Base-by-base conservation (phyloP, 139 green algal genomes). In the Chlamydomonas sp. region DNA sequence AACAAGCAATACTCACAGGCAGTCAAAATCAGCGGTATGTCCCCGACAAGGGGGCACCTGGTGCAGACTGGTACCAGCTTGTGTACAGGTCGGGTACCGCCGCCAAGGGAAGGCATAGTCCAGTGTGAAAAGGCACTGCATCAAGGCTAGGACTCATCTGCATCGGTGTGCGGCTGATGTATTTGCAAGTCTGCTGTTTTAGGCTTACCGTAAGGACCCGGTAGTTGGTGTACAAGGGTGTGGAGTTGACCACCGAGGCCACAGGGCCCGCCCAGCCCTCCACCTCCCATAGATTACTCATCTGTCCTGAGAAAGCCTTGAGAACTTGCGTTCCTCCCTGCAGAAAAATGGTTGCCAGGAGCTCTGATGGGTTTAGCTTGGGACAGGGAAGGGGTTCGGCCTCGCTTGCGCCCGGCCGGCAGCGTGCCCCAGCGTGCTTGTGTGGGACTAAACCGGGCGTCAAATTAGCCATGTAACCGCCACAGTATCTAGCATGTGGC, bases 191-290 rank as follows among this genome's bases (percentile, higher is more conserved):
- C 57, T 84, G 85, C 20, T 64, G 20, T 63, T 78, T 20, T 16
- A n/a, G n/a, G n/a, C 63, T 74, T 58, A 62, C 78, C 68, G 68
- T 76, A 2, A 85, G 74, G 57, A 20, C 31, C 12, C 76, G 84
- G 73, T 83, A 78, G 31, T 61, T 0, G 16, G 84, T 68, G 66
- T 94, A 94, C 10, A 77, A 20, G 3, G 49, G 66, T 5, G 73
- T 78, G 0, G n/a, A 31, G 83, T 82, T 89, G 64, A 49, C 89
- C 71, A 93, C 68, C 18, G 64, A 67, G 3, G 87, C 87, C 5
- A 94, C 81, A 12, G 91, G 89, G 17, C 89, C 91, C 17, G 79
- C 87, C 91, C 91, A 94, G 5, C 91, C 91, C 3, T 79, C 87
- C 49, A 91, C 88, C 17, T 89, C 57, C 90, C 90, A 93, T 16